Percentiles rank a stretch among this genome's conserved stretches.
phyloP scores from a whole-genome alignment of 2,329 filamentous ascomycete species.

The Fusarium mundagurra region DNA sequence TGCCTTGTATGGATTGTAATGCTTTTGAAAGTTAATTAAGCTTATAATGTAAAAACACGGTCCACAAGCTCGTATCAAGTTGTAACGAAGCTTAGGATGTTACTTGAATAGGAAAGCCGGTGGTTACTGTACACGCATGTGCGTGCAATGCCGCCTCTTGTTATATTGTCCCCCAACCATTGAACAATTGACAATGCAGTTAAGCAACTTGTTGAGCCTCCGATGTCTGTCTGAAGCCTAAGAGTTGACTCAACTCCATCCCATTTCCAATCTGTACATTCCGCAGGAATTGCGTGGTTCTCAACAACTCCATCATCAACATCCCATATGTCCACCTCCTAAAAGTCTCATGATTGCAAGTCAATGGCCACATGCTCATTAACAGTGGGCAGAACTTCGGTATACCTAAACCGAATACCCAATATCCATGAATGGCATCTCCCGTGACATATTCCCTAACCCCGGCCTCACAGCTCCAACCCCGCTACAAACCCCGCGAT shows the following conservation, averaged over 20 bases:
- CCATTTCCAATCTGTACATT: neutral
- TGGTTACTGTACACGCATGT: neutral
- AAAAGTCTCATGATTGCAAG: neutral
- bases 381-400: neutral
- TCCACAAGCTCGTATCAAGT: neutral
- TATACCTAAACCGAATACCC: neutral
- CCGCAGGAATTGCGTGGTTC: neutral
- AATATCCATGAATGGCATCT: conserved; percentile 2
- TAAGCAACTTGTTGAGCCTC: neutral
- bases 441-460: conserved; percentile 9
- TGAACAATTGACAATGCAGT: neutral
- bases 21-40: neutral
- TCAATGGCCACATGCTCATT: conserved; percentile 11
- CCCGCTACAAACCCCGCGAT: conserved; percentile 24
- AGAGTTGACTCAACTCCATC: neutral
- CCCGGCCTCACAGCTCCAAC: conserved; percentile 18
- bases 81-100: neutral
- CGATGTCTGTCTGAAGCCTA: too few species aligned
- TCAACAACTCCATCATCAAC: neutral
- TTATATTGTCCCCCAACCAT: neutral
- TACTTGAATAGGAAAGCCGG: conserved; percentile 1
- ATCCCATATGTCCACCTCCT: neutral
- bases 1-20: neutral
- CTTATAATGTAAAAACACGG: neutral
- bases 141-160: neutral